These are phyloP conservation scores for Avena eriantha DNA, from an alignment of 176 grass and related monocot genomes.

Conservation along the genomic window DNA sequence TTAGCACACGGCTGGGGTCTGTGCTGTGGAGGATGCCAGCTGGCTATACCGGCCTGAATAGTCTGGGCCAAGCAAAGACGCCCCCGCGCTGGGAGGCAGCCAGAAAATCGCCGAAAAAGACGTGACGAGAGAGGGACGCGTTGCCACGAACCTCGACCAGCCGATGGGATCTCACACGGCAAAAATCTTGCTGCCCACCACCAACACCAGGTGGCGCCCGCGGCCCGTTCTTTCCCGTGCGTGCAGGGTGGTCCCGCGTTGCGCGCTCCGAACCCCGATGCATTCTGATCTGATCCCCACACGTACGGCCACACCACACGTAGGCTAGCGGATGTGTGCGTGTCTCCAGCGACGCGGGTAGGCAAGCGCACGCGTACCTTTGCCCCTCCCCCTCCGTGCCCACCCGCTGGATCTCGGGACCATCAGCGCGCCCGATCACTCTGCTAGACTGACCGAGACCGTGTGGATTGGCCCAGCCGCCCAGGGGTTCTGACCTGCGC, in stretches of 20 bases:
- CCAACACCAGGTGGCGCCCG: background rate
- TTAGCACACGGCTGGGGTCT: too few species aligned
- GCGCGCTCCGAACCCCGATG: background rate
- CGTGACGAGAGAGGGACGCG: slow-evolving; percentile 24
- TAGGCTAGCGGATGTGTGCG: background rate
- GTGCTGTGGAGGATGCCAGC: background rate
- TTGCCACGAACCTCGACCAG: background rate
- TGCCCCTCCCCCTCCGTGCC: background rate
- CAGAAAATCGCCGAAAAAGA: slow-evolving; percentile 41
- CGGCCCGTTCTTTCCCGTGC: background rate
- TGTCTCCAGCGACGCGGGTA: slow-evolving; percentile 7
- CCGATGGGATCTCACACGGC: slow-evolving; percentile 1
- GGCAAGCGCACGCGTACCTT: slow-evolving; percentile 1
- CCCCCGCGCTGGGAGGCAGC: background rate
- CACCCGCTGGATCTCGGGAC: background rate
- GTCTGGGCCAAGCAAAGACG: background rate
- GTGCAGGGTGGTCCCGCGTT: background rate
- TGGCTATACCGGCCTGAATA: background rate
- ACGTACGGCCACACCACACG: background rate
- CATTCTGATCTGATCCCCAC: background rate
- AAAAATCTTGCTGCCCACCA: background rate
- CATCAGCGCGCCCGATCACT: background rate
- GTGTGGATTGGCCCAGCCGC: background rate
- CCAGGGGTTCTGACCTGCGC: background rate
- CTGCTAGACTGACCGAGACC: background rate